phyloP scores from a whole-genome alignment of 148 eudicot genomes.

The Rheum nobile region DNA sequence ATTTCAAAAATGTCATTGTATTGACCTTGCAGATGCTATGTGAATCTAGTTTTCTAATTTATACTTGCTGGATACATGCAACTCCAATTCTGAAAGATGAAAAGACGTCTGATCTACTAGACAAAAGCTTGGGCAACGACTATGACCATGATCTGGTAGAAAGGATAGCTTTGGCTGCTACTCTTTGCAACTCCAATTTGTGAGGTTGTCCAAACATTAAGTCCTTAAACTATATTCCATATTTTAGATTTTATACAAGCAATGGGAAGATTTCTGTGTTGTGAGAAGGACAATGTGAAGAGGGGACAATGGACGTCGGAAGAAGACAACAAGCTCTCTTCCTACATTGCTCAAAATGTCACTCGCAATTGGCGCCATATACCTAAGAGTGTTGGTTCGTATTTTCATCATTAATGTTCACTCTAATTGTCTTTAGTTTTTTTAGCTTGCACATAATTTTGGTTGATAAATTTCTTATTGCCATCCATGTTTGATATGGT shows the following conservation, averaged over 20 bases:
- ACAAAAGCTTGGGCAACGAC: constrained; percentile 35
- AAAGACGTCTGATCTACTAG: constrained; percentile 35
- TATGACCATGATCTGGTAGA: constrained; percentile 45
- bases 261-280: constrained; percentile 88
- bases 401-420: too few species aligned
- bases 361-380: constrained; percentile 91
- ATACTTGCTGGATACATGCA: too few species aligned
- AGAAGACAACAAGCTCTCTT: constrained; percentile 92
- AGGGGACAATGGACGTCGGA: constrained; percentile 96
- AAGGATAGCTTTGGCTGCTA: constrained; percentile 70
- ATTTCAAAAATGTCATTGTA: too few species aligned
- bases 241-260: neutral
- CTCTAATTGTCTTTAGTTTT: too few species aligned
- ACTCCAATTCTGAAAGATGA: too few species aligned
- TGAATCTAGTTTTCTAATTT: too few species aligned
- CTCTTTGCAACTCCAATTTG: too few species aligned
- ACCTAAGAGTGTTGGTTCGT: constrained; percentile 81
- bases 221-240: too few species aligned
- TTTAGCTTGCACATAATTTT: constrained; percentile 20
- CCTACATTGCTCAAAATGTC: constrained; percentile 85
- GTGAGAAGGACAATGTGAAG: constrained; percentile 81
- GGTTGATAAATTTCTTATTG: too few species aligned
- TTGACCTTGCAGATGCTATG: too few species aligned
- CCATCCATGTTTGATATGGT: too few species aligned
- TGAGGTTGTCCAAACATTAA: too few species aligned